These are phyloP conservation scores for Fraxinus velutina DNA, from an alignment of 305 asterid species.

Conservation along the genomic window DNA sequence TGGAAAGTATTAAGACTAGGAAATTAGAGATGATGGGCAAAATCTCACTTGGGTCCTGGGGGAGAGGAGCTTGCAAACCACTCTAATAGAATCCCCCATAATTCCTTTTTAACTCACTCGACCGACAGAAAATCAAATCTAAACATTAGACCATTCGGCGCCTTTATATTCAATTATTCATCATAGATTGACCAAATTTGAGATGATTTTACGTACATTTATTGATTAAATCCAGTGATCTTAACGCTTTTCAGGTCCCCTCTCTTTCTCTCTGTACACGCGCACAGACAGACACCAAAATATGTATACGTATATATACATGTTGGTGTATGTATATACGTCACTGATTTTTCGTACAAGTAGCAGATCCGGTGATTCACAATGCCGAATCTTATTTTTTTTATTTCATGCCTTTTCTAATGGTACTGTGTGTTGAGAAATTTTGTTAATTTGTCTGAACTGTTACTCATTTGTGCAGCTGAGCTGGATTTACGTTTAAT, in stretches of 20 bases:
- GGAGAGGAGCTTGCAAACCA: neutral
- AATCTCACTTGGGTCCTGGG: too few relatives aligned
- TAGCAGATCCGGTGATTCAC: neutral
- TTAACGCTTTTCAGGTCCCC: neutral
- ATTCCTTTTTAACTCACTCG: neutral
- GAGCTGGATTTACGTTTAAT: conserved; percentile 29
- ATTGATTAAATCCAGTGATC: neutral
- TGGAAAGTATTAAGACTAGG: too few relatives aligned
- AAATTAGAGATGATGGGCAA: too few relatives aligned
- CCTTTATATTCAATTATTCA: too few relatives aligned
- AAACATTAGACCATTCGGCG: too few relatives aligned
- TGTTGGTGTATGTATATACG: neutral
- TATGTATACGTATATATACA: neutral
- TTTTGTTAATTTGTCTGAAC: neutral
- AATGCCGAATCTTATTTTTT: neutral
- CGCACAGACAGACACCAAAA: neutral
- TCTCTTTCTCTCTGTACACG: neutral
- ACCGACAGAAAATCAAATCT: neutral
- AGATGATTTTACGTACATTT: neutral
- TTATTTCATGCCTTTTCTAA: neutral
- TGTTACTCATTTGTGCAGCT: conserved; percentile 36
- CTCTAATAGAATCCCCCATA: too few relatives aligned
- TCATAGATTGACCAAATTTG: too few relatives aligned
- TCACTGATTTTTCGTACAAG: neutral
- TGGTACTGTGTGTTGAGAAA: neutral